Evolutionary conservation across 192 early-diverging fungal genomes (phyloP).

Genomic region (Coemansia sp.): DNA sequence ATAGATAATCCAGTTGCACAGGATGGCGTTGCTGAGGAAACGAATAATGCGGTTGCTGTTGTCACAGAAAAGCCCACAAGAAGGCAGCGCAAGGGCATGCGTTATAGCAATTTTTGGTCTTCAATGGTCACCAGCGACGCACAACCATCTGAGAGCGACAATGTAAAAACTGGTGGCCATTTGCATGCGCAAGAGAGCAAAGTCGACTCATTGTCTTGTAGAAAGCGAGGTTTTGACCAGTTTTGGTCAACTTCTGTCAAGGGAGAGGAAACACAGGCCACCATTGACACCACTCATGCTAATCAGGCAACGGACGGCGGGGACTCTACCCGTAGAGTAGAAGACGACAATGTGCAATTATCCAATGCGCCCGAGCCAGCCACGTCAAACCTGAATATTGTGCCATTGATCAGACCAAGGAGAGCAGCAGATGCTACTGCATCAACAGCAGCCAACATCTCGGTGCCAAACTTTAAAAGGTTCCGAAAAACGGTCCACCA

Average conservation of each 20-base stretch:
- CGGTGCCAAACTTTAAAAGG: constrained; percentile 39
- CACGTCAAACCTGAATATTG: background rate
- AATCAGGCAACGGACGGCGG: background rate
- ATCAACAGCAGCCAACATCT: background rate
- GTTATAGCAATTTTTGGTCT: constrained; percentile 30
- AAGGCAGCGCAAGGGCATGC: constrained; percentile 8
- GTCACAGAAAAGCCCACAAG: background rate
- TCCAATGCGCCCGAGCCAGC: background rate
- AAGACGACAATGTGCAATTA: background rate
- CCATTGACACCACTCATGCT: background rate
- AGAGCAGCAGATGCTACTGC: background rate
- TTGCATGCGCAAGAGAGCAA: background rate
- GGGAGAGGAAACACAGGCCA: background rate
- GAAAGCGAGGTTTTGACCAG: constrained; percentile 3
- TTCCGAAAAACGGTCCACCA: constrained; percentile 43
- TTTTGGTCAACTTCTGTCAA: constrained; percentile 17
- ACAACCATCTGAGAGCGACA: background rate
- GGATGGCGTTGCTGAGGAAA: background rate
- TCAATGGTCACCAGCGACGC: constrained; percentile 2
- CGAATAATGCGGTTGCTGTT: background rate
- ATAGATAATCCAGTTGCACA: background rate
- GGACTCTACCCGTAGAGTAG: background rate
- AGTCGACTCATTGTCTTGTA: background rate
- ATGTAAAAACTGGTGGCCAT: background rate
- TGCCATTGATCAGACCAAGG: constrained; percentile 9